Evolutionary conservation across 805 yeast species (phyloP).

Genomic region (Starmerella riodocensis): DNA sequence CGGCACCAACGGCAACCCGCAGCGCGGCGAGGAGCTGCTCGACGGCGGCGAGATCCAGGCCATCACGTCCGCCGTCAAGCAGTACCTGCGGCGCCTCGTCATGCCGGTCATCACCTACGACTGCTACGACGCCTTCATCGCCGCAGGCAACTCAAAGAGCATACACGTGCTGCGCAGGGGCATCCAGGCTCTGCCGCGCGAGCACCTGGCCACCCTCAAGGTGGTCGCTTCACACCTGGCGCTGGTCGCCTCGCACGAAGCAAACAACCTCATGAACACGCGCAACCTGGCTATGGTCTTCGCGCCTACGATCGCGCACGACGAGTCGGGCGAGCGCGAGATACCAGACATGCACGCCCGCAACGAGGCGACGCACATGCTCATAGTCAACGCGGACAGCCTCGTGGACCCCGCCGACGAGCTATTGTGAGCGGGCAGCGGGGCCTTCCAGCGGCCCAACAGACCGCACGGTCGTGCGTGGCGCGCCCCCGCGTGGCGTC

Average conservation of each 20-base stretch:
- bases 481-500: too few species aligned
- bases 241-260: conserved; percentile 40
- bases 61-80: conserved; percentile 70
- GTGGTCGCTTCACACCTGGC: conserved; percentile 52
- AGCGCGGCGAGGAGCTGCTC: conserved; percentile 28
- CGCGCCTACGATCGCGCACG: conserved; percentile 84
- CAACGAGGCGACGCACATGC: conserved; percentile 63
- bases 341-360: conserved; percentile 71
- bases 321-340: conserved; percentile 65
- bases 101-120: conserved; percentile 69
- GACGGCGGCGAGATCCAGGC: conserved; percentile 72
- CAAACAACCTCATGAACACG: conserved; percentile 63
- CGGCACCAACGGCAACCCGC: conserved; percentile 22
- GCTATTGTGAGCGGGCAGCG: conserved; percentile 5
- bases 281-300: conserved; percentile 81
- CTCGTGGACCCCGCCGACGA: conserved; percentile 12
- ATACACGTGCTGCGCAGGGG: conserved; percentile 36
- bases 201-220: conserved; percentile 49
- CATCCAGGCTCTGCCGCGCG: conserved; percentile 44
- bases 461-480: too few species aligned
- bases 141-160: conserved; percentile 33
- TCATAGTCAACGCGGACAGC: conserved; percentile 29
- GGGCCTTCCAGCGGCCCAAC: too few species aligned
- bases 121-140: conserved; percentile 53
- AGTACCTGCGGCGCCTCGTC: conserved; percentile 73